Evolutionary conservation across 2,329 filamentous ascomycete species (phyloP).

Genomic region (Scleromitrula shiraiana): DNA sequence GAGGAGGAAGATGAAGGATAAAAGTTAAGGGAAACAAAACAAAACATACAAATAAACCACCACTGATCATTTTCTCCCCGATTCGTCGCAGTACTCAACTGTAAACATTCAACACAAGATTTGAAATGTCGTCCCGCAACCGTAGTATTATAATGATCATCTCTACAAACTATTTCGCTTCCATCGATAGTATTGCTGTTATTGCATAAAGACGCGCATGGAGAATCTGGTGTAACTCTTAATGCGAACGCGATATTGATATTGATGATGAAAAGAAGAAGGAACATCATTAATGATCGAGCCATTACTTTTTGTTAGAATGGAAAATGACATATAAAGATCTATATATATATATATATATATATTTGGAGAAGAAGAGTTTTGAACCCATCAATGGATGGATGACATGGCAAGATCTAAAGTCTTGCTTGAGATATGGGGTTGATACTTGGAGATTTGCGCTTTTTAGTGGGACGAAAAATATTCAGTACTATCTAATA

Average conservation of each 20-base stretch:
- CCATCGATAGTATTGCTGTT: constrained; percentile 35
- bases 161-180: constrained; percentile 36
- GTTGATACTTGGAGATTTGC: too few species aligned
- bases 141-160: constrained; percentile 19
- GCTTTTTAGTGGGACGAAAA: too few species aligned
- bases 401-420: too few species aligned
- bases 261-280: not conserved
- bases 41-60: constrained; percentile 26
- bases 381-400: too few species aligned
- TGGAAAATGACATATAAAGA: too few species aligned
- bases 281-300: not conserved
- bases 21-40: too few species aligned
- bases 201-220: constrained; percentile 40
- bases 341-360: too few species aligned
- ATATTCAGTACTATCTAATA: too few species aligned
- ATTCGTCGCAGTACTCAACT: constrained; percentile 22
- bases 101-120: constrained; percentile 25
- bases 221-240: constrained; percentile 43
- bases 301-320: too few species aligned
- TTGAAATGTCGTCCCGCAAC: constrained; percentile 22
- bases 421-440: too few species aligned
- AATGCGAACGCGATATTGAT: constrained; percentile 27
- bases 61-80: constrained; percentile 22
- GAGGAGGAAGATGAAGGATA: too few species aligned
- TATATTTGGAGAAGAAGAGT: too few species aligned